Base-by-base conservation (phyloP, 208 protist species). In the Wallacemonas rigidus region DNA sequence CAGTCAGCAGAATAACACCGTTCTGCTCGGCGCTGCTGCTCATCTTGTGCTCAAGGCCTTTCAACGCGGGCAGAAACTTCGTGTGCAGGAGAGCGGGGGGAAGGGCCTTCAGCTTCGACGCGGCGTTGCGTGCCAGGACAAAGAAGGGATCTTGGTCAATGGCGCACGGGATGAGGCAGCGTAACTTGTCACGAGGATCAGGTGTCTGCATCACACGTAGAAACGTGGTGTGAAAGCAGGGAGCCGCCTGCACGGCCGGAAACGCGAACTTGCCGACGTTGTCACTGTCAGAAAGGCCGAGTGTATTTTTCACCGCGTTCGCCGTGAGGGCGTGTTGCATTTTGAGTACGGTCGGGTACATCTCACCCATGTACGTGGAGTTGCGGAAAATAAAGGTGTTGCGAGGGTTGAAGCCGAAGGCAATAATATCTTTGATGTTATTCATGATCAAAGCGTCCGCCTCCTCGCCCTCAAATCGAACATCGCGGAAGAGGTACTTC, bases 301-400 rank as follows among this genome's bases (percentile, higher is more conserved):
- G 97, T 12, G 98, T 99, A 74, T 92, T 82, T 77, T 92, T 91
- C 63, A 97, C 95, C 51, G 98, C 75, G 79, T 90, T 98, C 65
- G 79, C 76, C 3, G 97, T 99, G 51, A 99, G 71, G 64, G 72
- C 60, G 53, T 94, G 98, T 75, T 99, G 91, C 67, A 99, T 94
- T 58, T 77, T 55, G 2, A 98, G 75, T 14, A 99, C 92, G 44
- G 97, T 99, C 3, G 86, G 77, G 88, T 99, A 99, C 88, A 99
- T 86, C 48, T 89, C 73, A 2, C 92, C 90, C 80, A 99, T 98
- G 85, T 99, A 99, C 8, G 98, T 82, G 14, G 98, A 86, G 87
- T 99, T 98, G 64, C 96, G 95, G 74, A 99, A 99, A 65, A 99
- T 99, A 81, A 99, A 99, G 1, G 99, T 99, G 48, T 95, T 95